A percentile compares a stretch with the other conserved stretches of the same genome.
Conservation (phyloP, 2,329 filamentous ascomycete genomes). For the Aaosphaeria pasadenensis region DNA sequence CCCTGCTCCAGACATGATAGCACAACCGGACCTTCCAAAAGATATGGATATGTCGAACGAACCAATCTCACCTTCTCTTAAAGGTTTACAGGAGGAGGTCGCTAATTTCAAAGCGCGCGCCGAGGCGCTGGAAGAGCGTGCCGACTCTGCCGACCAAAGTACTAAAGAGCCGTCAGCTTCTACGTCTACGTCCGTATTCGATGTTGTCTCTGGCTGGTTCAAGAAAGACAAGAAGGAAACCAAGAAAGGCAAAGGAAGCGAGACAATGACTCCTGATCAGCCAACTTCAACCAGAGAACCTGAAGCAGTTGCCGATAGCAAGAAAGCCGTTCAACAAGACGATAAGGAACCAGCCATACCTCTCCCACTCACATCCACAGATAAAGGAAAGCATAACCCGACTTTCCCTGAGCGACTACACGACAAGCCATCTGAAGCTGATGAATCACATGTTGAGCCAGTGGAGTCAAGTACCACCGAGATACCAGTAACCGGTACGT, state of each 20-base stretch:
- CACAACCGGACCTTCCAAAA: background rate
- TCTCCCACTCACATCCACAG: too few species aligned
- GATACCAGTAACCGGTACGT: too few species aligned
- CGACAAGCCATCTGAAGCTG: too few species aligned
- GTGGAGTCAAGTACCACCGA: too few species aligned
- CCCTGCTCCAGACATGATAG: too few species aligned
- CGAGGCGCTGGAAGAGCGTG: slow-evolving; percentile 20
- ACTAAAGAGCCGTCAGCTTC: slow-evolving; percentile 10
- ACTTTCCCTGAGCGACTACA: too few species aligned
- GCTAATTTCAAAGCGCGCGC: slow-evolving; percentile 23
- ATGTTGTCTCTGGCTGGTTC: slow-evolving; percentile 22
- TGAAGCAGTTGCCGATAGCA: background rate
- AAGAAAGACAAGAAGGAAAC: slow-evolving; percentile 28
- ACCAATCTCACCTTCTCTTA: slow-evolving; percentile 20
- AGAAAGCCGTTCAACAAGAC: too few species aligned
- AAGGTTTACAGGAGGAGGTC: slow-evolving; percentile 23
- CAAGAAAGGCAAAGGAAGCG: slow-evolving; percentile 17
- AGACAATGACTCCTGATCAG: slow-evolving; percentile 14
- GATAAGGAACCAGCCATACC: too few species aligned
- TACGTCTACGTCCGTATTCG: slow-evolving; percentile 19
- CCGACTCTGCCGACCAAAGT: slow-evolving; percentile 8
- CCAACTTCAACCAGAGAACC: slow-evolving; percentile 19
- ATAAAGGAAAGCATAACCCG: too few species aligned
- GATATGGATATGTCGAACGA: background rate
- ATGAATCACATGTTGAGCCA: too few species aligned